phyloP scores from a whole-genome alignment of 345 rosid genomes.

The Angophora floribunda region DNA sequence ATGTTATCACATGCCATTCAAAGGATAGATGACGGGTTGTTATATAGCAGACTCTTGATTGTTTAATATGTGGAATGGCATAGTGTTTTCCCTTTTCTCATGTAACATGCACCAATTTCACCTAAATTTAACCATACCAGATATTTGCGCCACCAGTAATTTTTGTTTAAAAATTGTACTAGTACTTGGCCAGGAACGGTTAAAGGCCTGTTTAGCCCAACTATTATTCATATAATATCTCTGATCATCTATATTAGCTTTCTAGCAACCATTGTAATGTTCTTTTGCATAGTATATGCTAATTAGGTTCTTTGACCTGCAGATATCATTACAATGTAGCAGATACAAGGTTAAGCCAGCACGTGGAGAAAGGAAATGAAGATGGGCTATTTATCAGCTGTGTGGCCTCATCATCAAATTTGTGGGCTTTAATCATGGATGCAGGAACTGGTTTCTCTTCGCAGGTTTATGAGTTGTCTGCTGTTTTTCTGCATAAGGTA shows the following conservation, averaged over 20 bases:
- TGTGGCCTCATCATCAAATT: constrained; percentile 80
- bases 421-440: constrained; percentile 98
- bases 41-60: not conserved
- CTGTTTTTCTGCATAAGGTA: constrained; percentile 88
- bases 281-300: not conserved
- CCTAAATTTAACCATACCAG: not conserved
- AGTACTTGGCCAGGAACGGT: not conserved
- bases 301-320: constrained; percentile 8
- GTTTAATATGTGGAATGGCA: not conserved
- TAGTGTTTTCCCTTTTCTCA: not conserved
- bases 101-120: not conserved
- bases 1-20: not conserved
- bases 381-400: constrained; percentile 86
- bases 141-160: fast-evolving
- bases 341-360: constrained; percentile 67
- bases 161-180: not conserved
- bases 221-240: not conserved
- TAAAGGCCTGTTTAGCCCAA: not conserved
- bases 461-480: constrained; percentile 83
- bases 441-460: constrained; percentile 91
- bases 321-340: constrained; percentile 97
- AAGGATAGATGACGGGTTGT: not conserved
- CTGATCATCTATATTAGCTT: not conserved
- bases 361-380: constrained; percentile 88
- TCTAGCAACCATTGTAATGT: not conserved